Conservation (phyloP, 2,329 filamentous ascomycete genomes). For the Xylaria sp. region DNA sequence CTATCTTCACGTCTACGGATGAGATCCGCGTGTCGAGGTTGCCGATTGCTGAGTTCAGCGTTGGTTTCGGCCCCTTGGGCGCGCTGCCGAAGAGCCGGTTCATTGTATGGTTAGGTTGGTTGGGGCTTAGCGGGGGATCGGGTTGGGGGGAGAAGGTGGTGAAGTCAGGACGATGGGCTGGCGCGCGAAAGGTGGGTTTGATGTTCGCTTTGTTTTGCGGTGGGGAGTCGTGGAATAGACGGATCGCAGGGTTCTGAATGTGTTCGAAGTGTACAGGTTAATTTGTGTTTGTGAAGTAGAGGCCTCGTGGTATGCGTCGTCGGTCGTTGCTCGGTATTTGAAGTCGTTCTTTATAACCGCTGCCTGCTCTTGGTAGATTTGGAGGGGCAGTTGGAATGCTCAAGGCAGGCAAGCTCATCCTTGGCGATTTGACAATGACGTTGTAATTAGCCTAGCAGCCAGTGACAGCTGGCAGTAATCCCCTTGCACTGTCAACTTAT, state of each 20-base stretch:
- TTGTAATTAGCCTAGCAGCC: conserved; percentile 10
- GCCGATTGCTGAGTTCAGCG: conserved; percentile 75
- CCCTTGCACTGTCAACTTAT: too few species aligned
- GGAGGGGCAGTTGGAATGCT: conserved; percentile 27
- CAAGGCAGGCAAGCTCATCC: conserved; percentile 7
- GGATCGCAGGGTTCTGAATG: neutral
- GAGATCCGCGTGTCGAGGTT: conserved; percentile 74
- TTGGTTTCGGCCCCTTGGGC: conserved; percentile 86
- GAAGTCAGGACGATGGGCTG: neutral
- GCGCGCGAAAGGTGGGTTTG: neutral
- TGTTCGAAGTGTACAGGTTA: too few species aligned
- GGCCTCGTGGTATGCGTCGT: conserved; percentile 21
- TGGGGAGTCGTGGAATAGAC: neutral
- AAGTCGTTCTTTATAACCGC: conserved; percentile 2
- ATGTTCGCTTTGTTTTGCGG: neutral
- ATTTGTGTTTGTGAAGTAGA: neutral
- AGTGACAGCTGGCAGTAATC: conserved; percentile 9
- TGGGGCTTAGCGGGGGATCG: conserved; percentile 4
- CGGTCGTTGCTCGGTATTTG: conserved; percentile 20
- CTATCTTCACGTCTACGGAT: conserved; percentile 93
- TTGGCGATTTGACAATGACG: conserved; percentile 26
- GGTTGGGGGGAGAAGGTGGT: neutral
- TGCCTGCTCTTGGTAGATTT: conserved; percentile 5
- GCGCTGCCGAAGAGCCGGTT: conserved; percentile 95
- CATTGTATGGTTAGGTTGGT: too few species aligned